A percentile compares a stretch with the other conserved stretches of the same genome.
Conservation (phyloP, 768 basidiomycete genomes). For the Collybia sp. region DNA sequence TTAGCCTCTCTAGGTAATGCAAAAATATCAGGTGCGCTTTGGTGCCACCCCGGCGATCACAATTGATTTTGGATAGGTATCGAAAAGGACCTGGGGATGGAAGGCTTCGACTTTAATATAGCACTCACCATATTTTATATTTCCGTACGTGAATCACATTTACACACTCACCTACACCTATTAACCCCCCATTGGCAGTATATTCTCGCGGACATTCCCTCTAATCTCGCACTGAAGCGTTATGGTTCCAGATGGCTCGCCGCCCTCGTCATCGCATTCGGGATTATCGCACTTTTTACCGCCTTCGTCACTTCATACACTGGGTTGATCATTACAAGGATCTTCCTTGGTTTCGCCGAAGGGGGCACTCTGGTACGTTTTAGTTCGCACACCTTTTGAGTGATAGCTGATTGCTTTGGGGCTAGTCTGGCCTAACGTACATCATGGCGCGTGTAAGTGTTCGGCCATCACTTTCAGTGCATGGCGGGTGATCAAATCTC, state of each 20-base stretch:
- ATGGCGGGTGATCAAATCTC: not conserved
- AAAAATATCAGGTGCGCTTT: slow-evolving; percentile 13
- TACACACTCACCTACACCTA: not conserved
- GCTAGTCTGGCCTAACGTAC: slow-evolving; percentile 15
- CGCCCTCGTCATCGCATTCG: slow-evolving; percentile 14
- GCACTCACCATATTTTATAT: slow-evolving; percentile 31
- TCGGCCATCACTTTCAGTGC: too few species aligned
- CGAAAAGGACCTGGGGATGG: slow-evolving; percentile 29
- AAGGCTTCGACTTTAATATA: slow-evolving; percentile 29
- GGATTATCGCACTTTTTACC: slow-evolving; percentile 14
- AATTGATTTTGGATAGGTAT: slow-evolving; percentile 11
- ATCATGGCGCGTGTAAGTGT: slow-evolving; percentile 13
- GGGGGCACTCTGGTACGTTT: slow-evolving; percentile 17
- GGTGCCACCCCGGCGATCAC: too few species aligned
- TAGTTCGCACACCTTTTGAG: too few species aligned
- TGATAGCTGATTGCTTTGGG: not conserved
- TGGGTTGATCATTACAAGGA: slow-evolving; percentile 16
- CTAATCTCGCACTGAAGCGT: slow-evolving; percentile 15
- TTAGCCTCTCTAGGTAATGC: slow-evolving; percentile 12
- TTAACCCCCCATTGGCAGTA: slow-evolving; percentile 5
- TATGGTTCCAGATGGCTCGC: slow-evolving; percentile 17
- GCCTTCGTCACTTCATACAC: slow-evolving; percentile 17
- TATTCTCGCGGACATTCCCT: slow-evolving; percentile 16
- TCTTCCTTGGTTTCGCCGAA: slow-evolving; percentile 20
- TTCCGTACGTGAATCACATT: slow-evolving; percentile 7